Evolutionary conservation across 345 rosid species (phyloP).

Genomic region (Reutealis trisperma): DNA sequence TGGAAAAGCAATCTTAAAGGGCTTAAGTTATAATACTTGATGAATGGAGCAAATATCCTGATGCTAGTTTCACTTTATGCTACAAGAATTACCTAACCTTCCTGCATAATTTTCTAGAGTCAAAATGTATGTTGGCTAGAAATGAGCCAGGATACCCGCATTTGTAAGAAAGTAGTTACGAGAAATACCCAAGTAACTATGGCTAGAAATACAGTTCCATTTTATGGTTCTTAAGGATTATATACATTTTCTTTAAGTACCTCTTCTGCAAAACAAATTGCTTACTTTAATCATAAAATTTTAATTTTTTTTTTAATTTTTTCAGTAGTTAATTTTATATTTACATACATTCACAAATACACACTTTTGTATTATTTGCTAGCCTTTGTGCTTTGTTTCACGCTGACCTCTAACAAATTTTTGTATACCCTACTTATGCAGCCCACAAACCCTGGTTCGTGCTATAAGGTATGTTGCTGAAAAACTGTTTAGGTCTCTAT

Average conservation of each 20-base stretch:
- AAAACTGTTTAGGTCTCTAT: not conserved
- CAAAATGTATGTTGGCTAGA: too few species aligned
- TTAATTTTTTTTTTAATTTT: not conserved
- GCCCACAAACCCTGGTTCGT: constrained; percentile 98
- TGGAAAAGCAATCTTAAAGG: not conserved
- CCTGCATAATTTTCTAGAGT: too few species aligned
- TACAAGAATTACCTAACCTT: too few species aligned
- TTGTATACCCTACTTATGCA: constrained; percentile 44
- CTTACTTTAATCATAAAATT: not conserved
- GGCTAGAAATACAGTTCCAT: not conserved
- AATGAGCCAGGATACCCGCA: too few species aligned
- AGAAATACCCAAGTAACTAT: too few species aligned
- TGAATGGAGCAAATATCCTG: too few species aligned
- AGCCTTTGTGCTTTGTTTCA: constrained; percentile 7
- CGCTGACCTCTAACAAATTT: constrained; percentile 20
- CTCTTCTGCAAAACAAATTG: not conserved
- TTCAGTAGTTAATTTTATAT: not conserved
- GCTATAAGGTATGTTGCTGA: constrained; percentile 73
- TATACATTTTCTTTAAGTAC: constrained; percentile 1
- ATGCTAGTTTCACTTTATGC: too few species aligned
- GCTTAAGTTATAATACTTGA: not conserved
- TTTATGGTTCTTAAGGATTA: not conserved
- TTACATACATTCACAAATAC: not conserved
- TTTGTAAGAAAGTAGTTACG: too few species aligned
- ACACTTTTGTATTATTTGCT: not conserved